Evolutionary conservation across 352 stramenopile species (phyloP), one percentile per base, ranked within the genome.

Genomic region (Phytophthora cajani): DNA sequence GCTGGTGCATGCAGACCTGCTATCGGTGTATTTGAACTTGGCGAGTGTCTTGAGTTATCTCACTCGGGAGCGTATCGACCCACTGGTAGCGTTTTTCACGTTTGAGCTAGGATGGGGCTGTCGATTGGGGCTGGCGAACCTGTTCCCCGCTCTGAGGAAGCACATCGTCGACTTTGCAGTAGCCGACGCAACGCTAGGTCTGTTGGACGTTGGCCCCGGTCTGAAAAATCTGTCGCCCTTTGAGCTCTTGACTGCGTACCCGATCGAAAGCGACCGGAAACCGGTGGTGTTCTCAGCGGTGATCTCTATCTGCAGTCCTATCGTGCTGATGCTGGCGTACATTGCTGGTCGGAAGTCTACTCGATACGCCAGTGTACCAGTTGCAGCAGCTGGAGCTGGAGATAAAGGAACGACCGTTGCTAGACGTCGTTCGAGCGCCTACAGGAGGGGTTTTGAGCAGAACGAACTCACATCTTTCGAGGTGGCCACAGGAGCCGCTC

Each of bases 1-100:
- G 25, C 69, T 85, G 11, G 52, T 70, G 17, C 70, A 72, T 17
- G 74, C 77, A 2, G 79, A 85, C 49, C 25, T 87, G 7, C 11
- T 87, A 3, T 63, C 66, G 0, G n/a, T 85, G 9, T 85, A 78
- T 40, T 25, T 85, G 49, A 75, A 68, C 14, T 14, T 62, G 5
- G 60, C 55, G 5, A 52, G 58, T 27, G 16, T 68, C 5, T 38
- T 83, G 2, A 75, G 72, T 3, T 72, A 67, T 27, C 5, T 76
- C 1, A 32, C 50, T 16, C 64, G 49, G 1, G 69, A 78, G 14
- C 74, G 69, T 3, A 54, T 85, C 2, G 74, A 82, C 42, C 74
- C 77, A 2, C 23, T 77, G n/a, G 17, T 80, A 7, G 63, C 64
- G 2, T 61, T 82, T 44, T 2, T 61, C 8, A 50, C 54, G 5